These are phyloP conservation scores for Plasmodium gaboni DNA, from an alignment of 169 alveolate genomes.

Conservation along the genomic window DNA sequence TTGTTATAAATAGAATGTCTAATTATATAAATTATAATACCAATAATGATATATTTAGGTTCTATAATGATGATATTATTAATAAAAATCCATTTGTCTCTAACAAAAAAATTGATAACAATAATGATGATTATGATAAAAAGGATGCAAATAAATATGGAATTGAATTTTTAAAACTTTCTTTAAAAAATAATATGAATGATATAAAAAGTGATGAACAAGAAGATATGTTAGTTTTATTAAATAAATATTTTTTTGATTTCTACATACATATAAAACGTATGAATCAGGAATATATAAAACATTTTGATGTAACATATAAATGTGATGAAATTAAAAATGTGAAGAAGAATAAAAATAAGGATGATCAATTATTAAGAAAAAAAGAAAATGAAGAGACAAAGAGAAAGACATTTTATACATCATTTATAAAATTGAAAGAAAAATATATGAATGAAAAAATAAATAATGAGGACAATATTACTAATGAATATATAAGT, in stretches of 20 bases:
- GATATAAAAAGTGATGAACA: background rate
- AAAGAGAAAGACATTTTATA: no score
- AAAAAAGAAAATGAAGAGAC: no score
- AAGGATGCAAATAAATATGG: background rate
- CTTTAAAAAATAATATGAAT: background rate
- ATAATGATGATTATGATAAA: background rate
- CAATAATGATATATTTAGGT: background rate
- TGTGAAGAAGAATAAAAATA: background rate
- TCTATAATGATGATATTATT: background rate
- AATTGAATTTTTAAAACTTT: background rate
- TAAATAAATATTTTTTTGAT: background rate
- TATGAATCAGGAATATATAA: background rate
- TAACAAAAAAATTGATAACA: background rate
- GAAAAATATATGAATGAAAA: background rate
- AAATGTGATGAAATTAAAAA: background rate
- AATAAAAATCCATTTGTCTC: background rate
- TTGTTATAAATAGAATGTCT: background rate
- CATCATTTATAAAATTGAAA: background rate
- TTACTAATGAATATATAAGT: background rate
- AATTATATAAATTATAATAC: background rate
- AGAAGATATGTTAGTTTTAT: background rate
- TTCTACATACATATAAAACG: background rate
- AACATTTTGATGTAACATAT: no score
- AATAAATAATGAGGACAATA: background rate
- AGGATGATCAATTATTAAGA: background rate